phyloP scores from a whole-genome alignment of 768 basidiomycete species.

The Astraeus odoratus region DNA sequence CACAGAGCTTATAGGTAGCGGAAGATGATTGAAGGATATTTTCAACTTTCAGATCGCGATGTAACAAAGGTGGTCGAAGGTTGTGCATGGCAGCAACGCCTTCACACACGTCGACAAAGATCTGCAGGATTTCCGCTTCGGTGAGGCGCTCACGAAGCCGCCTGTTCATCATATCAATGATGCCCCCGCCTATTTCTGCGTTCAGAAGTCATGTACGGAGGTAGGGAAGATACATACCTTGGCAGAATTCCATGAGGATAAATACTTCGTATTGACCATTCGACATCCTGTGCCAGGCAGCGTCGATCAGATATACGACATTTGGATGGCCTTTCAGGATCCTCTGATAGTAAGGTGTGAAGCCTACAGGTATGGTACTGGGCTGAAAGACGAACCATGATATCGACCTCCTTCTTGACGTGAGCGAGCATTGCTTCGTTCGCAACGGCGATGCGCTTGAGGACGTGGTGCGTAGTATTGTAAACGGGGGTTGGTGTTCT shows the following conservation, averaged over 20 bases:
- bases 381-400: conserved; percentile 67
- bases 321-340: conserved; percentile 89
- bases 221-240: conserved; percentile 45
- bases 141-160: conserved; percentile 90
- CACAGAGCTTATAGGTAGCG: conserved; percentile 90
- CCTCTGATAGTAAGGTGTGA: conserved; percentile 49
- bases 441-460: conserved; percentile 92
- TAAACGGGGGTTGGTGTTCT: conserved; percentile 79
- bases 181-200: conserved; percentile 70
- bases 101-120: conserved; percentile 97
- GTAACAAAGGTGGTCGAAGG: conserved; percentile 81
- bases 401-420: conserved; percentile 96
- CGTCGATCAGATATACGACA: conserved; percentile 94
- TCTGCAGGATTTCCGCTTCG: conserved; percentile 94
- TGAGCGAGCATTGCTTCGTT: conserved; percentile 86
- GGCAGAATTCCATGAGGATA: conserved; percentile 97
- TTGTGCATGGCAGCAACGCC: conserved; percentile 97
- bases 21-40: conserved; percentile 89
- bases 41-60: conserved; percentile 98
- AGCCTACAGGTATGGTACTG: conserved; percentile 12
- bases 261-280: conserved; percentile 91
- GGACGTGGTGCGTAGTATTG: conserved; percentile 90
- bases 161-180: conserved; percentile 99
- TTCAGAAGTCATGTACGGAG: conserved; percentile 7
- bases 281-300: conserved; percentile 80